Conservation (phyloP, 1,139 yeast species). For the Pichia sp. region DNA sequence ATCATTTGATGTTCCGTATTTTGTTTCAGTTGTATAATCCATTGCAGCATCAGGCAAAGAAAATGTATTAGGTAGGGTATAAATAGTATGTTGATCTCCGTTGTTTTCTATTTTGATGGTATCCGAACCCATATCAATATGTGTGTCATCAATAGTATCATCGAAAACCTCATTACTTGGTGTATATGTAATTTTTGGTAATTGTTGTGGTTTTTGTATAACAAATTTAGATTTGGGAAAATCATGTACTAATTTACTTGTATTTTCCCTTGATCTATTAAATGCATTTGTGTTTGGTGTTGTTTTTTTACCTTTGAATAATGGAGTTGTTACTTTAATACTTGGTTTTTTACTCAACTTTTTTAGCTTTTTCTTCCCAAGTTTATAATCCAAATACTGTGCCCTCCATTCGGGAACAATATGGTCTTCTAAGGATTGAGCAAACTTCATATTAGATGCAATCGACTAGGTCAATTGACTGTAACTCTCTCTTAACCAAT, state of each 20-base stretch:
- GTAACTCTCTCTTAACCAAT: no score
- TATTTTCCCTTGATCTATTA: not conserved
- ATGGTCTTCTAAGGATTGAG: conserved; percentile 50
- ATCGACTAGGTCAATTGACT: not conserved
- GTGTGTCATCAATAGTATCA: not conserved
- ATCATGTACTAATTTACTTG: not conserved
- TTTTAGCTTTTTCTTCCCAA: conserved; percentile 54
- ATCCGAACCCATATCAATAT: not conserved
- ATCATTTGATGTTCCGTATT: conserved; percentile 2
- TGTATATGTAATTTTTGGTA: no score
- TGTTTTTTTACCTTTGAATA: not conserved
- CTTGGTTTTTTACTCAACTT: conserved; percentile 31
- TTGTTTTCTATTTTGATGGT: not conserved
- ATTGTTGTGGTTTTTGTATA: not conserved
- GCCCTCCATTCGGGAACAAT: conserved; percentile 83
- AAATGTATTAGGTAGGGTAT: conserved; percentile 1
- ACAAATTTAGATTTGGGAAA: not conserved
- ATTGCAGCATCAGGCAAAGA: conserved; percentile 9
- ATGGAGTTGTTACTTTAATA: conserved; percentile 8
- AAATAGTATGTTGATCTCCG: conserved; percentile 8
- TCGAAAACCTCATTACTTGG: not conserved
- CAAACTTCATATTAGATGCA: conserved; percentile 62
- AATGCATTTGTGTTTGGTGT: not conserved
- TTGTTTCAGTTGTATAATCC: not conserved
- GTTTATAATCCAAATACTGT: conserved; percentile 71